These are phyloP conservation scores for Pelargonium cotyledonis DNA, from an alignment of 441 rosid genomes.

Conservation along the genomic window DNA sequence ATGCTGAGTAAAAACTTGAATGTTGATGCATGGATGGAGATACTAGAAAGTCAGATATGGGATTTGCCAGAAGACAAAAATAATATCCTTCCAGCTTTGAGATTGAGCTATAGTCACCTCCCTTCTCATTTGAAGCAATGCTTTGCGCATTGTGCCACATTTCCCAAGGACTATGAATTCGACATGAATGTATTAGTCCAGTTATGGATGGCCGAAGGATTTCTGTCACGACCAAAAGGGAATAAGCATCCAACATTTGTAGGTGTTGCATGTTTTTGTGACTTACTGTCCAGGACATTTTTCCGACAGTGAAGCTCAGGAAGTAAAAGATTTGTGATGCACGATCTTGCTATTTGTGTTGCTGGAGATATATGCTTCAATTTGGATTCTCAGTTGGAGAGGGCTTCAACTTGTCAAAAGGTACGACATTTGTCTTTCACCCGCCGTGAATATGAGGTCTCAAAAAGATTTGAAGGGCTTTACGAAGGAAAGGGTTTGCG, in stretches of 20 bases:
- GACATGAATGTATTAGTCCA: not conserved
- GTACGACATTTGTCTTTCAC: too few relatives aligned
- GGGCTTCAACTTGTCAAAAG: not conserved
- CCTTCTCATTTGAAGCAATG: not conserved
- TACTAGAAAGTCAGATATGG: constrained; percentile 10
- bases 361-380: not conserved
- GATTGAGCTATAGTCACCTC: too few relatives aligned
- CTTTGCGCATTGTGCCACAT: constrained; percentile 10
- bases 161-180: not conserved
- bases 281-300: not conserved
- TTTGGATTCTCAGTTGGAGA: not conserved
- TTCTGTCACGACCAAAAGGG: not conserved
- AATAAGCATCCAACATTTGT: not conserved
- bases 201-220: constrained; percentile 15
- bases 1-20: not conserved
- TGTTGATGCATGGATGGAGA: not conserved
- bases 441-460: too few relatives aligned
- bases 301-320: constrained; percentile 1
- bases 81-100: not conserved
- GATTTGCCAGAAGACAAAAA: not conserved
- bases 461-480: too few relatives aligned
- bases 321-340: constrained; percentile 7
- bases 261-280: not conserved
- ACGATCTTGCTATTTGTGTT: constrained; percentile 6
- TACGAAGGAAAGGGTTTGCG: too few relatives aligned